Percentiles rank a stretch among this genome's conserved stretches.
Conservation (phyloP, 805 yeast species). For the Barnettozyma wickerhamii region DNA sequence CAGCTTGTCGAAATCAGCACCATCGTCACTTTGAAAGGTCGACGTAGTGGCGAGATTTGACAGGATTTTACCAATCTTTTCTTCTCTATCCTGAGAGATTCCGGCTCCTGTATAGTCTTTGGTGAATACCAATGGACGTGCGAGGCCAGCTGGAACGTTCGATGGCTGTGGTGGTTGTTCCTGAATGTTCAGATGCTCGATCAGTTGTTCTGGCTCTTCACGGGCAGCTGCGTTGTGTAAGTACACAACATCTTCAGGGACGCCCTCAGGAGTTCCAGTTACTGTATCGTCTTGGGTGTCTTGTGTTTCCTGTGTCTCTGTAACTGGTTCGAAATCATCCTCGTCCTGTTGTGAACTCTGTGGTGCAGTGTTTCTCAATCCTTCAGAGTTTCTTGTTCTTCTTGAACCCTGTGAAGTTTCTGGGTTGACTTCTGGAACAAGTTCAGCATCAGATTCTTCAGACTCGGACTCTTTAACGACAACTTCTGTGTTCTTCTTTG, state of each 20-base stretch:
- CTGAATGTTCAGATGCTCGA: constrained; percentile 7
- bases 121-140: constrained; percentile 23
- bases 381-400: constrained; percentile 1
- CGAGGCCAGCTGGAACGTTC: neutral
- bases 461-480: constrained; percentile 17
- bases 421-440: constrained; percentile 13
- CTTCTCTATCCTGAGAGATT: constrained; percentile 48
- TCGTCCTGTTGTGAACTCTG: constrained; percentile 16
- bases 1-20: constrained; percentile 35
- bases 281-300: constrained; percentile 14
- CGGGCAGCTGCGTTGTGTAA: too few relatives aligned
- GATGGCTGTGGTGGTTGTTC: neutral
- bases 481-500: constrained; percentile 24
- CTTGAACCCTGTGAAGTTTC: constrained; percentile 3
- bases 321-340: constrained; percentile 16
- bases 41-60: constrained; percentile 44
- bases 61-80: constrained; percentile 40
- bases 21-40: constrained; percentile 41
- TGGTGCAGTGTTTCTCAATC: constrained; percentile 6
- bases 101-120: neutral
- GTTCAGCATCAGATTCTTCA: constrained; percentile 27
- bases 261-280: too few relatives aligned
- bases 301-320: constrained; percentile 5
- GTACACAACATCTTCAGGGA: too few relatives aligned
- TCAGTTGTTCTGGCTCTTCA: constrained; percentile 3